phyloP scores from a whole-genome alignment of 2,329 filamentous ascomycete species.

The Neonectria hederae region DNA sequence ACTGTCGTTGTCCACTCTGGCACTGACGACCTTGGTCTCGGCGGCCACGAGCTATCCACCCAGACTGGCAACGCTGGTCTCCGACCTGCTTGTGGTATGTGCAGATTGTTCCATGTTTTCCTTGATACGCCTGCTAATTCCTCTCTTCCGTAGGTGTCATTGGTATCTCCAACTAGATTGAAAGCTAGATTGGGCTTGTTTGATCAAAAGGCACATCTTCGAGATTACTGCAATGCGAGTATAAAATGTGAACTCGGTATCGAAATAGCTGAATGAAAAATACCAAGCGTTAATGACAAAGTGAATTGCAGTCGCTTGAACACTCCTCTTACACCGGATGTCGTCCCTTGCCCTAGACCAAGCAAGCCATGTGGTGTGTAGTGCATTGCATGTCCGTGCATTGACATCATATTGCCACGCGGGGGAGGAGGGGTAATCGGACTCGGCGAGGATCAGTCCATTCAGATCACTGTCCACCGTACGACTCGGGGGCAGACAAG shows the following conservation, averaged over 20 bases:
- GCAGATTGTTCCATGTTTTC: not conserved
- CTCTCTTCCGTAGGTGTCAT: constrained; percentile 73
- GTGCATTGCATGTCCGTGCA: not conserved
- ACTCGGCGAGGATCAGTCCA: constrained; percentile 17
- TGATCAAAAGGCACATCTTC: constrained; percentile 10
- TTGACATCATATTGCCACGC: constrained; percentile 20
- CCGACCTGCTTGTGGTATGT: constrained; percentile 92
- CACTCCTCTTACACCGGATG: not conserved
- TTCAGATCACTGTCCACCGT: constrained; percentile 3
- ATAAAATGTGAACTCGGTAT: constrained; percentile 17
- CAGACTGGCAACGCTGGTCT: constrained; percentile 97
- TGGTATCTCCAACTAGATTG: constrained; percentile 78
- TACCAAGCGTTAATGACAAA: constrained; percentile 17
- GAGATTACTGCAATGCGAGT: not conserved
- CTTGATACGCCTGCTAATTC: constrained; percentile 22
- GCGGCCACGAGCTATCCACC: constrained; percentile 91
- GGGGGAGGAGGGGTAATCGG: constrained; percentile 21
- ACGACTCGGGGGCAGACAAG: not conserved
- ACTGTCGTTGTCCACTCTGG: constrained; percentile 94
- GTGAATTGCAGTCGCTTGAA: constrained; percentile 9
- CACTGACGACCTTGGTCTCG: constrained; percentile 96
- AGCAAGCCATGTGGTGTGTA: not conserved
- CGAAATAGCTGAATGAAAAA: constrained; percentile 33
- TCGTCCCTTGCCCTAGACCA: not conserved
- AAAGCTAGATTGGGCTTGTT: constrained; percentile 12